A percentile compares a stretch with the other conserved stretches of the same genome.
phyloP scores from a whole-genome alignment of 2,329 filamentous ascomycete genomes.

The Juglanconis oblonga region DNA sequence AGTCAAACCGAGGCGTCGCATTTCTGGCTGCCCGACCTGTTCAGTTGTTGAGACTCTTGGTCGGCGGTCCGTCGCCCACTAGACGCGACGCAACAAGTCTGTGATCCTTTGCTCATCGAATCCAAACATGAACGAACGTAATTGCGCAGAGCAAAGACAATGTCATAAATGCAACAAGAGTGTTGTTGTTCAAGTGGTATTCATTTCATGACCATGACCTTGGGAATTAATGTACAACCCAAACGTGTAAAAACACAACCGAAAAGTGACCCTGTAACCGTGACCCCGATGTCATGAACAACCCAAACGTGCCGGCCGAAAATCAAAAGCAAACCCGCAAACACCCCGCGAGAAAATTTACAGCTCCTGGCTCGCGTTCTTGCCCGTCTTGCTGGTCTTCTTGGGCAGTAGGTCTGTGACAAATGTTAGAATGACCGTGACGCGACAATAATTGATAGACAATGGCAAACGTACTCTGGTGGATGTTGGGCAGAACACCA shows the following conservation, averaged over 20 bases:
- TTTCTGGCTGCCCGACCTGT: too few species aligned
- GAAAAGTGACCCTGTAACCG: conserved; percentile 66
- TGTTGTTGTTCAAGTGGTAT: conserved; percentile 43
- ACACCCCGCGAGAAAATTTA: conserved; percentile 47
- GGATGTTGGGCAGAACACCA: conserved; percentile 95
- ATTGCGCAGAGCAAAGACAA: background rate
- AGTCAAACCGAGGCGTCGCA: too few species aligned
- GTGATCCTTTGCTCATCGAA: too few species aligned
- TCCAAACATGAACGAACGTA: background rate
- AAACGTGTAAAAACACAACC: conserved; percentile 59
- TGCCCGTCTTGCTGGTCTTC: conserved; percentile 96
- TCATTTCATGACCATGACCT: conserved; percentile 63
- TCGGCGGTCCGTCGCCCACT: too few species aligned
- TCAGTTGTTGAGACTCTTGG: too few species aligned
- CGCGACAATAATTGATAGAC: background rate
- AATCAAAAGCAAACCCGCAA: conserved; percentile 53
- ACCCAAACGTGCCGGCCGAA: conserved; percentile 64
- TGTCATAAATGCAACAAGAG: conserved; percentile 5
- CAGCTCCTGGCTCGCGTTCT: conserved; percentile 91
- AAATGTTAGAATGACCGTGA: conserved; percentile 21
- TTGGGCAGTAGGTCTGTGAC: conserved; percentile 88
- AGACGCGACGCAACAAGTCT: too few species aligned
- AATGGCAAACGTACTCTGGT: conserved; percentile 72
- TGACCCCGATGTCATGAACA: conserved; percentile 78
- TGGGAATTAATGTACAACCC: conserved; percentile 74